Evolutionary conservation across 495 filamentous ascomycete genomes (phyloP), one percentile per base, ranked within the genome.

Genomic region (Lophium mytilinum): DNA sequence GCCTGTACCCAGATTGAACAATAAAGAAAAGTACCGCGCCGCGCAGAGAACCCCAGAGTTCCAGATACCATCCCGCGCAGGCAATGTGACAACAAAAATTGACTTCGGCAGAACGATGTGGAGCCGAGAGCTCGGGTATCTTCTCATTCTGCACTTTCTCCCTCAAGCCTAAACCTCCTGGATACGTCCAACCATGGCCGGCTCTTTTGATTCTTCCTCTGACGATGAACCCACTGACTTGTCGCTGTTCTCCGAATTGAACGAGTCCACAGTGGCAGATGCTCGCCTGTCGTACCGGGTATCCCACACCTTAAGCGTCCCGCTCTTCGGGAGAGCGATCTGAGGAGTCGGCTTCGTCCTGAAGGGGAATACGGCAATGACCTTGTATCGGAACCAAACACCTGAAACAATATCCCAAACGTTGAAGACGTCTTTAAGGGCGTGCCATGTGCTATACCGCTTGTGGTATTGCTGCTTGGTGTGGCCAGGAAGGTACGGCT

Each of bases 391-490:
- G 19, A 47, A 55, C 21, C 41, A 55, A 21, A 55, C 46, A 2
- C 53, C 53, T 4, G 53, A 55, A n/a, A 55, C 14, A 34, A 55
- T 55, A 34, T 55, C 53, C 53, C 53, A 55, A 17, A 55, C 30
- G 24, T 55, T 55, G 0, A 47, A n/a, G 3, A 55, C 40, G 21
- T 55, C 53, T 11, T 47, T 37, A 24, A 55, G 12, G 6, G 53
- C 53, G 36, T 55, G 53, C 14, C 30, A 55, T n/a, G 46, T 37
- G 2, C 37, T 34, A 34, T 55, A 46, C 10, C 53, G 53, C 5
- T 55, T 43, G 12, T 55, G 53, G 24, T 55, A 55, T 48, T 47
- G 36, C 1, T 36, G 41, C 41, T 37, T 21, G 30, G 53, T 37
- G 8, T 24, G 43, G 53, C 41, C 41, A 17, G 53, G 53, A 17